These are phyloP conservation scores for Rhizophagus sp. DNA, from an alignment of 192 early-diverging fungal species.

Conservation along the genomic window DNA sequence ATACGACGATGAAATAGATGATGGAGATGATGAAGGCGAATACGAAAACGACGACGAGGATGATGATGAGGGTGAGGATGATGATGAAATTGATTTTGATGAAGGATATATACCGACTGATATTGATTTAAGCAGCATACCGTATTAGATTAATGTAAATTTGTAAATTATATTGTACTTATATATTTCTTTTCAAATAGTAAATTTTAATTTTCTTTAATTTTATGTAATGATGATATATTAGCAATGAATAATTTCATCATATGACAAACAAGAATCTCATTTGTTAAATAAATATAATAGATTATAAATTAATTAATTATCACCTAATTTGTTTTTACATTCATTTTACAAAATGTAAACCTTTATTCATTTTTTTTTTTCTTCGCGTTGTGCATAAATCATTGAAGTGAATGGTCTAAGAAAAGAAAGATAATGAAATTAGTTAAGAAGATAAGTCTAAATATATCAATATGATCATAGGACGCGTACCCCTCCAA, in stretches of 20 bases:
- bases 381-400: slow-evolving; percentile 58
- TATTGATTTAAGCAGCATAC: slow-evolving; percentile 3
- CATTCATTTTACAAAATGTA: not conserved
- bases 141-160: not conserved
- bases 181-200: too few species aligned
- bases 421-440: slow-evolving; percentile 6
- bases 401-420: slow-evolving; percentile 83
- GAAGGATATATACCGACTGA: slow-evolving; percentile 16
- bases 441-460: not conserved
- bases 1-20: slow-evolving; percentile 3
- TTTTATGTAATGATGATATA: too few species aligned
- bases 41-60: not conserved
- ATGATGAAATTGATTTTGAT: slow-evolving; percentile 13
- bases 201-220: too few species aligned
- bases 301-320: too few species aligned
- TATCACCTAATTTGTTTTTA: too few species aligned
- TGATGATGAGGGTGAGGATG: not conserved
- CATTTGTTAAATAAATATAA: too few species aligned
- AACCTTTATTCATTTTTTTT: slow-evolving; percentile 4
- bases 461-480: not conserved
- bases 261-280: too few species aligned
- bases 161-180: not conserved
- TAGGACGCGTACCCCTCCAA: slow-evolving; percentile 69
- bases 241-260: too few species aligned
- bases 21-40: slow-evolving; percentile 27